Evolutionary conservation across 352 stramenopile species (phyloP).

Genomic region (Vaucheria bursata): DNA sequence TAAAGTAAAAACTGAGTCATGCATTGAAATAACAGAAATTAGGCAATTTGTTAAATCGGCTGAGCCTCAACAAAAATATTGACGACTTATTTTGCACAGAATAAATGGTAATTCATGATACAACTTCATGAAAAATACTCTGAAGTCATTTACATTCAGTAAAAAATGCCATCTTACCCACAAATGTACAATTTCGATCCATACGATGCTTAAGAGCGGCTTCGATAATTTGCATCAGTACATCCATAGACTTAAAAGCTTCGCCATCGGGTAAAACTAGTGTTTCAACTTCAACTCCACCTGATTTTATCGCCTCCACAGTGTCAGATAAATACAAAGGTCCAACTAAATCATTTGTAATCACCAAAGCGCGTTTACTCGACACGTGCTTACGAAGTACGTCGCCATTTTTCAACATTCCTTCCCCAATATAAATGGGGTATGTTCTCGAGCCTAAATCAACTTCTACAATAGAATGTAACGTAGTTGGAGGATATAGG

Average conservation of each 20-base stretch:
- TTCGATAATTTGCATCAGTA: slow-evolving; percentile 58
- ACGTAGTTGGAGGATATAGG: background rate
- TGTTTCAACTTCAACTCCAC: slow-evolving; percentile 36
- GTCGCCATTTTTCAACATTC: slow-evolving; percentile 33
- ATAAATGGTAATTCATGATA: no score
- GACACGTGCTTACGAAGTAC: slow-evolving; percentile 45
- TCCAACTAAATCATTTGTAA: slow-evolving; percentile 51
- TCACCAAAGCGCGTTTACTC: slow-evolving; percentile 43
- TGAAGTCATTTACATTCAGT: no score
- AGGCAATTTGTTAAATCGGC: no score
- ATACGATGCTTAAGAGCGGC: slow-evolving; percentile 59
- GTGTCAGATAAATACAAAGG: slow-evolving; percentile 41
- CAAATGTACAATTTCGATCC: slow-evolving; percentile 65
- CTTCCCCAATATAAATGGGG: slow-evolving; percentile 52
- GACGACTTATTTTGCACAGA: no score
- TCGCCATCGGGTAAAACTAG: slow-evolving; percentile 50
- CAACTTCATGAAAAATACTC: no score
- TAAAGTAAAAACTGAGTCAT: no score
- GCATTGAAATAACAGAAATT: no score
- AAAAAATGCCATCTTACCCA: no score
- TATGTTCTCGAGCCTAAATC: slow-evolving; percentile 47
- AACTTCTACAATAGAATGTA: slow-evolving; percentile 37
- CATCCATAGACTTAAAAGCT: slow-evolving; percentile 48
- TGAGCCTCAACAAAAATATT: no score
- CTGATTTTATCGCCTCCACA: slow-evolving; percentile 22